A percentile compares a stretch with the other conserved stretches of the same genome.
These are phyloP conservation scores for Nigrospora sphaerica DNA, from an alignment of 2,329 filamentous ascomycete genomes.

Conservation along the genomic window DNA sequence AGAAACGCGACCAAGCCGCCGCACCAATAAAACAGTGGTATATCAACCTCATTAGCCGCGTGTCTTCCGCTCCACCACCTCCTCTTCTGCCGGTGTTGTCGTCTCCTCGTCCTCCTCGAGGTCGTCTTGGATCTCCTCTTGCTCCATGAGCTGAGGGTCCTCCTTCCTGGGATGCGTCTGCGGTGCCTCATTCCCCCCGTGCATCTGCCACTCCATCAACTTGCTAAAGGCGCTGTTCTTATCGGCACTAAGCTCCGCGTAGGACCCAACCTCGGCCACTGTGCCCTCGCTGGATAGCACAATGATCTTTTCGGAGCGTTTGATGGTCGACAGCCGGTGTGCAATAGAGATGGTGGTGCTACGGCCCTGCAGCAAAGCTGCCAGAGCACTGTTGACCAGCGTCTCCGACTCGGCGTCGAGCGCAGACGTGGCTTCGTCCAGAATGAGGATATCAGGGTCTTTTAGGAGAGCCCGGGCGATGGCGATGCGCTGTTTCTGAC, in stretches of 20 bases:
- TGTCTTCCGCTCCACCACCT: slow-evolving; percentile 11
- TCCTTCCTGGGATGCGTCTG: slow-evolving; percentile 24
- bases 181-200: slow-evolving; percentile 66
- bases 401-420: slow-evolving; percentile 96
- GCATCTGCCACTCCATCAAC: slow-evolving; percentile 99
- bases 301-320: slow-evolving; percentile 89
- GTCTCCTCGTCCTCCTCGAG: slow-evolving; percentile 29
- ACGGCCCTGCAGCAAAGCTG: slow-evolving; percentile 70
- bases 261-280: slow-evolving; percentile 87
- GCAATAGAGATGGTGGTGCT: slow-evolving; percentile 98
- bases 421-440: slow-evolving; percentile 94
- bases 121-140: slow-evolving; percentile 44
- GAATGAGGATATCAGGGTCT: slow-evolving; percentile 90
- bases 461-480: slow-evolving; percentile 94
- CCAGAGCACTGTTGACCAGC: slow-evolving; percentile 85
- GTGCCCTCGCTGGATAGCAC: slow-evolving; percentile 80
- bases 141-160: slow-evolving; percentile 38
- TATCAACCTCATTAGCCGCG: slow-evolving; percentile 5
- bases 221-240: slow-evolving; percentile 81
- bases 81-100: slow-evolving; percentile 17
- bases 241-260: slow-evolving; percentile 65
- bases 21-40: not conserved
- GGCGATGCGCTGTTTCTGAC: slow-evolving; percentile 95
- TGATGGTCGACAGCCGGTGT: slow-evolving; percentile 92
- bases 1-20: too few species aligned